Conservation (phyloP, 345 rosid species). For the Carallia brachiata region DNA sequence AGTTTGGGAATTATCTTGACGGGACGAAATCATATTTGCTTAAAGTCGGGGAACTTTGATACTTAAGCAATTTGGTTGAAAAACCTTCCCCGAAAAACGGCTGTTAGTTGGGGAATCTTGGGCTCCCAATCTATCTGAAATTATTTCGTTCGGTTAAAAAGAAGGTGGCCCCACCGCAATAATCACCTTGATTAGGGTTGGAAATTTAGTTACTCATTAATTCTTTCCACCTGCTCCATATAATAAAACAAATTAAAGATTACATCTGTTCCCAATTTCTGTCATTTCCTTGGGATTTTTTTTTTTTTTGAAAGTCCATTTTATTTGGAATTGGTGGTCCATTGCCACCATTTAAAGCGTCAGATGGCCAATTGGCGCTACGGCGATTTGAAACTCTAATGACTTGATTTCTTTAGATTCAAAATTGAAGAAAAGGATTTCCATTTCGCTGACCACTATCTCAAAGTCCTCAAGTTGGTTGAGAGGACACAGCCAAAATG, state of each 20-base stretch:
- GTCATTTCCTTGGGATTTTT: too few relatives aligned
- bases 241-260: too few relatives aligned
- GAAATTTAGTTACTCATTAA: too few relatives aligned
- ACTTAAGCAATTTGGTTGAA: slow-evolving; percentile 20
- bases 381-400: slow-evolving; percentile 18
- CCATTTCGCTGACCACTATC: background rate
- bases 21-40: slow-evolving; percentile 26
- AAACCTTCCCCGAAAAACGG: background rate
- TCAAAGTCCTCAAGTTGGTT: background rate
- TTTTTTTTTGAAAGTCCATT: too few relatives aligned
- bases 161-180: too few relatives aligned
- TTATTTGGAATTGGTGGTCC: too few relatives aligned
- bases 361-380: slow-evolving; percentile 16
- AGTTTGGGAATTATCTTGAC: too few relatives aligned
- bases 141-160: background rate
- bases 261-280: too few relatives aligned
- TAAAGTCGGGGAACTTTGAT: slow-evolving; percentile 18
- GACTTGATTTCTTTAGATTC: background rate
- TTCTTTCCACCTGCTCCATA: too few relatives aligned
- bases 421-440: slow-evolving; percentile 7
- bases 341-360: too few relatives aligned
- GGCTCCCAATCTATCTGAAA: background rate
- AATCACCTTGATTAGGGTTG: too few relatives aligned
- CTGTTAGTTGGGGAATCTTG: slow-evolving; percentile 13
- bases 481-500: slow-evolving; percentile 16